phyloP scores from a whole-genome alignment of 257 asterid species.

The Solanum sitiens region DNA sequence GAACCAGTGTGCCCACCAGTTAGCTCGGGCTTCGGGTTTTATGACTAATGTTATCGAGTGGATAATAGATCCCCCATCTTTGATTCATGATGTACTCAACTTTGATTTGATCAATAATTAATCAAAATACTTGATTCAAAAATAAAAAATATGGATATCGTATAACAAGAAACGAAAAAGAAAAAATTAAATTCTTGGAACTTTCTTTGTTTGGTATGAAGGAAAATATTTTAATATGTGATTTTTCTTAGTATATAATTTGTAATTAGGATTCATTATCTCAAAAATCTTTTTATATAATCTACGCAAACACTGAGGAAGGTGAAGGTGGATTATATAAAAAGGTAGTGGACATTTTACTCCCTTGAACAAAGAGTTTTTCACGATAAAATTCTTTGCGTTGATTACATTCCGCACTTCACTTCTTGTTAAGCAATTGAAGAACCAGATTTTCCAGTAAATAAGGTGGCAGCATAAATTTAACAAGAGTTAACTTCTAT shows the following conservation, averaged over 20 bases:
- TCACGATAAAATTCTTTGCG: background rate
- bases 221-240: no score
- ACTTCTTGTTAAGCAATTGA: background rate
- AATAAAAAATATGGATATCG: background rate
- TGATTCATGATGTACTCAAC: no score
- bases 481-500: background rate
- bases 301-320: background rate
- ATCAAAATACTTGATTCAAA: no score
- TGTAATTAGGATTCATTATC: background rate
- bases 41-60: no score
- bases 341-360: background rate
- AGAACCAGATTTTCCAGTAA: background rate
- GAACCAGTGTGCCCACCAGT: no score
- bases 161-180: background rate
- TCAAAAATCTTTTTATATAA: background rate
- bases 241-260: background rate
- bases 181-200: background rate
- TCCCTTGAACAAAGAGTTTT: background rate
- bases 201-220: background rate
- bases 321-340: background rate
- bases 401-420: background rate
- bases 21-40: no score
- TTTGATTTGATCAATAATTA: no score
- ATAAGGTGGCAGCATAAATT: background rate
- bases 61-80: no score